Base-by-base conservation (phyloP, 1,284 basidiomycete genomes). In the Erythrobasidium hasegawianum region DNA sequence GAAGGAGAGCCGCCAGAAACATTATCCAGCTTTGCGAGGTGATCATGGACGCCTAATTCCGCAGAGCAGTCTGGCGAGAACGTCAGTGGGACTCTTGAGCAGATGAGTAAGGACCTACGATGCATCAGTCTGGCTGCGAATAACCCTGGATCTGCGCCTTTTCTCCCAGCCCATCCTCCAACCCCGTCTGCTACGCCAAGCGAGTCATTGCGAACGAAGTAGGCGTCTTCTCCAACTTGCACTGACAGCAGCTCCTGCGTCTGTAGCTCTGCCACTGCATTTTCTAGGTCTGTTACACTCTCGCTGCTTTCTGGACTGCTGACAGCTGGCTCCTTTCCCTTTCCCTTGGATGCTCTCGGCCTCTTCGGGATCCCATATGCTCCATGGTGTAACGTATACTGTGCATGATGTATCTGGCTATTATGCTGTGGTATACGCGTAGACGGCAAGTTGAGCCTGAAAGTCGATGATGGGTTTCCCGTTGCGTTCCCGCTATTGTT, bases 101-200 rank as follows among this genome's bases (percentile, higher is more conserved):
- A n/a, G n/a, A n/a, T n/a, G 33, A 33, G 33, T 33, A 33, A 33
- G 11, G 33, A 41, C 43, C 16, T 14, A 73, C 84, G 87, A 74
- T 92, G 89, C 90, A 93, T 93, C 26, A 93, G 80, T 64, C 88
- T 82, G n/a, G 85, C 82, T 0, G 90, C 87, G 75, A 91, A 92
- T 13, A 91, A 81, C 1, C 89, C 90, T 56, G 86, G 87, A 81
- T 75, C 79, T 2, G 79, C 78, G 8, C 77, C 78, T 29, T 76
- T 77, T 72, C 76, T 81, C n/a, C 76, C 75, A 0, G 86, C 82
- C 89, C 90, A 93, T 1, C 90, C 90, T 1, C 90, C 90, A 0
- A 93, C 90, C 33, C 90, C 90, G 74, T 93, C 90, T 10, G 90
- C 89, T 1, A 93, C 87, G 16, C 90, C 90, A 78, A 93, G 85